These are phyloP conservation scores for Agaricus bisporus DNA, from an alignment of 768 basidiomycete genomes.

Conservation along the genomic window DNA sequence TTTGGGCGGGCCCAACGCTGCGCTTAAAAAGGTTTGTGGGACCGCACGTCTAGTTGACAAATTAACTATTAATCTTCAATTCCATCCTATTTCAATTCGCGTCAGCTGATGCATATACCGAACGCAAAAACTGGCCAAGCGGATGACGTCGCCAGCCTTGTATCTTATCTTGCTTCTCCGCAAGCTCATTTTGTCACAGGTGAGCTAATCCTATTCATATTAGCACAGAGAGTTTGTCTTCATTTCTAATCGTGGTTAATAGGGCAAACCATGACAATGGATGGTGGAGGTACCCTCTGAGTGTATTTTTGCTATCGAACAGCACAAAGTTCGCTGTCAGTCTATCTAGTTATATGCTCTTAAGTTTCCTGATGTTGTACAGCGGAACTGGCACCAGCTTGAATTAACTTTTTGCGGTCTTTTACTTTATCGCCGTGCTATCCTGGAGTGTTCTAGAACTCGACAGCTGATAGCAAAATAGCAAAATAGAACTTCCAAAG, in stretches of 20 bases:
- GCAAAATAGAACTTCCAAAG: neutral
- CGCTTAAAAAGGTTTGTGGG: neutral
- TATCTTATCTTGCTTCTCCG: constrained; percentile 17
- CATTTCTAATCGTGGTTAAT: neutral
- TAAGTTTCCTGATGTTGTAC: neutral
- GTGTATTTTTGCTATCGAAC: neutral
- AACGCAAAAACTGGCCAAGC: neutral
- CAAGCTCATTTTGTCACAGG: constrained; percentile 7
- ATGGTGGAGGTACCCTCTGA: neutral
- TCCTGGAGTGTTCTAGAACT: neutral
- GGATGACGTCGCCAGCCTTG: constrained; percentile 14
- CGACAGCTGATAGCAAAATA: no score
- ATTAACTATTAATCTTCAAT: no score
- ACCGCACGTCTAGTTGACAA: neutral
- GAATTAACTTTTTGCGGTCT: neutral
- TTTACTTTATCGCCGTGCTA: neutral
- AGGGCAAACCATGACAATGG: constrained; percentile 2
- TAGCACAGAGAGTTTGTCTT: neutral
- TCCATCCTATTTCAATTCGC: no score
- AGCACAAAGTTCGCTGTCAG: neutral
- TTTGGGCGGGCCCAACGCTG: neutral
- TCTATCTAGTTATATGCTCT: neutral
- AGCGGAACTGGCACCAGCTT: neutral
- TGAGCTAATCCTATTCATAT: neutral
- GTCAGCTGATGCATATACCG: neutral